Evolutionary conservation across 83 land plant genomes (phyloP).

Genomic region (Larix sibirica): DNA sequence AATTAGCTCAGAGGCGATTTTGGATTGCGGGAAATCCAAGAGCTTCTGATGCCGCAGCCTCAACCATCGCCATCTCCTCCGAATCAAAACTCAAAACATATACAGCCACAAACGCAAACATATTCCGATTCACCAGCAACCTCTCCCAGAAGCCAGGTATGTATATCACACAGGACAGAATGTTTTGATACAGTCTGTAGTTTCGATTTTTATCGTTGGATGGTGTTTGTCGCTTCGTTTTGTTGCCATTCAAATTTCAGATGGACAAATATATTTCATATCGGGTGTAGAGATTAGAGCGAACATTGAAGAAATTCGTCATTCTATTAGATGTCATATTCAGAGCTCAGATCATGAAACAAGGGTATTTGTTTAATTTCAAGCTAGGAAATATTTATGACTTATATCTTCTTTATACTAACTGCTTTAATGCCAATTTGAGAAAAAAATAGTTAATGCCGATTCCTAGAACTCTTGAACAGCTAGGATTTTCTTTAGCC

Average conservation of each 20-base stretch:
- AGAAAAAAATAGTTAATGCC: background rate
- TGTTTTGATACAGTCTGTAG: background rate
- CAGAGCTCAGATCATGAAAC: background rate
- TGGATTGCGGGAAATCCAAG: slow-evolving; percentile 2
- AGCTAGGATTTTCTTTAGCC: no score
- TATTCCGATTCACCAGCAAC: background rate
- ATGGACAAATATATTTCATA: no score
- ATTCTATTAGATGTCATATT: background rate
- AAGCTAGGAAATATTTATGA: background rate
- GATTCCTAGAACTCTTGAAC: background rate
- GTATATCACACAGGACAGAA: background rate
- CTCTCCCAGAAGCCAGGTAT: slow-evolving; percentile 15
- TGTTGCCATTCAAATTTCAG: no score
- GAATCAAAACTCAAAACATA: background rate
- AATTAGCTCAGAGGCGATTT: background rate
- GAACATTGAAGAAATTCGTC: background rate
- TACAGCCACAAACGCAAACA: background rate
- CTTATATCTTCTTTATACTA: background rate
- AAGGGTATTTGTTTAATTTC: background rate
- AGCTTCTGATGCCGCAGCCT: slow-evolving; percentile 17
- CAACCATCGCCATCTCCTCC: slow-evolving; percentile 8
- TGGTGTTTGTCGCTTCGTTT: background rate
- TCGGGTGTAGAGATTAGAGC: background rate
- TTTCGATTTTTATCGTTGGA: background rate
- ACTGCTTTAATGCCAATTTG: background rate